A percentile compares a stretch with the other conserved stretches of the same genome.
These are phyloP conservation scores for Candida ulmi DNA, from an alignment of 805 yeast genomes.

Conservation along the genomic window DNA sequence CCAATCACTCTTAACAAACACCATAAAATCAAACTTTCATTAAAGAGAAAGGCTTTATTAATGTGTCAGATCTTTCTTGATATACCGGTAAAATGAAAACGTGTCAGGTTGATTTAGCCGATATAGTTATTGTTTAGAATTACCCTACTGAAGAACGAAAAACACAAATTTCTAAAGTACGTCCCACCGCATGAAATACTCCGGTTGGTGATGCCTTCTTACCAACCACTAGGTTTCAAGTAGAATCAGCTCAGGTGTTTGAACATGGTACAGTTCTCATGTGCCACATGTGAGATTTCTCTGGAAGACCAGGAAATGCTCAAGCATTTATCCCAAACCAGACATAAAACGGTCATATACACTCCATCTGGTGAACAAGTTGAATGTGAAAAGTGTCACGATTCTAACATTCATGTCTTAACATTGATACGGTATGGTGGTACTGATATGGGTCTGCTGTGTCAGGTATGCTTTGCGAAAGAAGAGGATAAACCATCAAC, in stretches of 20 bases:
- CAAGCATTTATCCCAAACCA: constrained; percentile 46
- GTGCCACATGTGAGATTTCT: constrained; percentile 39
- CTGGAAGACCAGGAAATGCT: constrained; percentile 35
- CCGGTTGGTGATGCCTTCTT: too few relatives aligned
- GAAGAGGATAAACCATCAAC: constrained; percentile 42
- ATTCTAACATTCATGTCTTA: constrained; percentile 47
- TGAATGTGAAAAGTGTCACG: constrained; percentile 52
- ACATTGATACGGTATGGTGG: constrained; percentile 48
- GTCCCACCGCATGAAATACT: too few relatives aligned
- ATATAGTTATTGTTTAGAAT: too few relatives aligned
- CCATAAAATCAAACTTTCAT: too few relatives aligned
- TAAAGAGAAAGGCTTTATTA: too few relatives aligned
- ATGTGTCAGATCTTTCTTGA: too few relatives aligned
- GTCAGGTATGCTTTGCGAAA: constrained; percentile 38
- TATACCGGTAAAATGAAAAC: too few relatives aligned
- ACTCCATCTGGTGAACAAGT: constrained; percentile 33
- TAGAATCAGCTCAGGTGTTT: not conserved
- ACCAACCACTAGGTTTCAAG: too few relatives aligned
- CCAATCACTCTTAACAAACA: too few relatives aligned
- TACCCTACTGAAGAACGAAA: too few relatives aligned
- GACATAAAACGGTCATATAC: constrained; percentile 44
- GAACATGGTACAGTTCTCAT: constrained; percentile 28
- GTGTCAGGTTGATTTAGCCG: too few relatives aligned
- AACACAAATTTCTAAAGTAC: too few relatives aligned
- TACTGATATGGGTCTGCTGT: constrained; percentile 45